These are phyloP conservation scores for Trypanosoma congolense DNA, from an alignment of 208 protist genomes.

Conservation along the genomic window DNA sequence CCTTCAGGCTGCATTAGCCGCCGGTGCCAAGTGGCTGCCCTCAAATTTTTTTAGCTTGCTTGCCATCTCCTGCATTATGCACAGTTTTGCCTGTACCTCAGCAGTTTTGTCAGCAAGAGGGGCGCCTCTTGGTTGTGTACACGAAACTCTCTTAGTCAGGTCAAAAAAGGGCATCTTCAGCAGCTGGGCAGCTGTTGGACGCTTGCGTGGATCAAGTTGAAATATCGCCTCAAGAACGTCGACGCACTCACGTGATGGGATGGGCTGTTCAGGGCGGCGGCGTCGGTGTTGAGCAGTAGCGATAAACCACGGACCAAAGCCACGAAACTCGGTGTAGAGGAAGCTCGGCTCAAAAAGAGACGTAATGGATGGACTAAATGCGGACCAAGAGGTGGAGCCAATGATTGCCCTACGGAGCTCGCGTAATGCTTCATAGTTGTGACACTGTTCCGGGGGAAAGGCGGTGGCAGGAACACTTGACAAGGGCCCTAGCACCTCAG, in stretches of 20 bases:
- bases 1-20: too few species aligned
- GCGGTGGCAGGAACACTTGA: conserved; percentile 25
- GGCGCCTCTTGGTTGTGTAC: too few species aligned
- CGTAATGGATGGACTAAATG: conserved; percentile 17
- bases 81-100: too few species aligned
- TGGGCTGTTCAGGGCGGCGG: conserved; percentile 28
- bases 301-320: conserved; percentile 71
- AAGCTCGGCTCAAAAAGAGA: conserved; percentile 66
- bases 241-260: conserved; percentile 53
- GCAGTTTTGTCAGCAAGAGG: too few species aligned
- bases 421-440: conserved; percentile 38
- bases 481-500: conserved; percentile 67
- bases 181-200: conserved; percentile 70
- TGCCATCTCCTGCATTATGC: too few species aligned
- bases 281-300: conserved; percentile 46
- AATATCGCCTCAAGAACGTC: conserved; percentile 75
- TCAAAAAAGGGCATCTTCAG: conserved; percentile 78
- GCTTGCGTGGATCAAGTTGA: conserved; percentile 59
- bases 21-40: too few species aligned
- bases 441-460: conserved; percentile 37
- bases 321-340: conserved; percentile 51
- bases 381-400: conserved; percentile 13
- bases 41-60: too few species aligned
- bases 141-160: conserved; percentile 5
- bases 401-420: conserved; percentile 25